Conservation (phyloP, 129 eudicot species). For the Artemisia argyi region DNA sequence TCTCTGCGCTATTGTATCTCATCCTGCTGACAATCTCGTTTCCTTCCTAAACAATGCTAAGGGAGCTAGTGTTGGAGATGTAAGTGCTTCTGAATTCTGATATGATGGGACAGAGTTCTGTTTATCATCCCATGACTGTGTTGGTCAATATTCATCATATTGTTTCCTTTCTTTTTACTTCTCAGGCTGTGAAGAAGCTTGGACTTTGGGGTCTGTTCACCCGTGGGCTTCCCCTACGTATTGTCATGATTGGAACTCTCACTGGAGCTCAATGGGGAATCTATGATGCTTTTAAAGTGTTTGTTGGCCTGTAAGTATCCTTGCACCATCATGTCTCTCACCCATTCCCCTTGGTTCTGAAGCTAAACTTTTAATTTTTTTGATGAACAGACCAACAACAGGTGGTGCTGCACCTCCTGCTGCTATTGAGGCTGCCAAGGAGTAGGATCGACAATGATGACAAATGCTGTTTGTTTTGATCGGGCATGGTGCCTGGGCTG, state of each 20-base stretch:
- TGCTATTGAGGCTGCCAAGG: conserved; percentile 50
- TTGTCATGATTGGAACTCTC: conserved; percentile 98
- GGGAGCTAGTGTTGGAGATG: conserved; percentile 98
- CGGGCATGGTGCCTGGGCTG: conserved; percentile 15
- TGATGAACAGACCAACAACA: conserved; percentile 77
- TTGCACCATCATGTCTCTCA: background rate
- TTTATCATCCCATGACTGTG: background rate
- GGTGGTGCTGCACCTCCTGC: conserved; percentile 83
- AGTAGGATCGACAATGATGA: conserved; percentile 22
- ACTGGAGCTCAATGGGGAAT: conserved; percentile 99
- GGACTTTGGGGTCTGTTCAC: conserved; percentile 88
- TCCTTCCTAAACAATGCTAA: conserved; percentile 97
- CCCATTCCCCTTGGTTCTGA: background rate
- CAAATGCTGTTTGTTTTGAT: background rate
- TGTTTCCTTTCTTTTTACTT: background rate
- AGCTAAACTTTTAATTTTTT: conserved; percentile 4
- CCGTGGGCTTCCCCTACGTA: conserved; percentile 95
- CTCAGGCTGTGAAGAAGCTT: conserved; percentile 90
- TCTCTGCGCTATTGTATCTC: conserved; percentile 91
- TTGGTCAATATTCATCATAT: background rate
- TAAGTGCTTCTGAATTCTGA: conserved; percentile 34
- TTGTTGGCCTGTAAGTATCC: conserved; percentile 89
- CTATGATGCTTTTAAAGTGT: conserved; percentile 93
- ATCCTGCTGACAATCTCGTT: conserved; percentile 97
- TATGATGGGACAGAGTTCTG: background rate